A percentile compares a stretch with the other conserved stretches of the same genome.
These are phyloP conservation scores for Mycena rebaudengoi DNA, from an alignment of 768 basidiomycete genomes.

Conservation along the genomic window DNA sequence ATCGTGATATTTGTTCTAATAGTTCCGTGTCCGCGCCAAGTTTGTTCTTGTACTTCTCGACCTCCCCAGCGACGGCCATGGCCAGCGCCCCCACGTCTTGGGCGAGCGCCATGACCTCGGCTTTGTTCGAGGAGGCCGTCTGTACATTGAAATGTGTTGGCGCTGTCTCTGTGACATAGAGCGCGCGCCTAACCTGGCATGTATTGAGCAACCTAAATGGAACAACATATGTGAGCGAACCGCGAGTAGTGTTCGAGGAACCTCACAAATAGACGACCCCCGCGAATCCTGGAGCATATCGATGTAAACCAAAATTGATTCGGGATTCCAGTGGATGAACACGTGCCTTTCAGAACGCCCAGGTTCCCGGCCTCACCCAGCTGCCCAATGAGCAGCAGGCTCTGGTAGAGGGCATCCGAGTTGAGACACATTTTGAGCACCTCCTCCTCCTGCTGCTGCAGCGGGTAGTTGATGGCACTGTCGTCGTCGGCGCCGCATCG, in stretches of 20 bases:
- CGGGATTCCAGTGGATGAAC: neutral
- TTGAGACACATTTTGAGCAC: too few species aligned
- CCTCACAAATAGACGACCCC: too few species aligned
- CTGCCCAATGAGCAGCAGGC: neutral
- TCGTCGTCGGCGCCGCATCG: too few species aligned
- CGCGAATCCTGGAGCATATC: conserved; percentile 1
- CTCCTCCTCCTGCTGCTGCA: too few species aligned
- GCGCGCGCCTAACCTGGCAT: neutral
- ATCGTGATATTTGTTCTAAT: neutral
- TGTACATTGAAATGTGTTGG: too few species aligned
- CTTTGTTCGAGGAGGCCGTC: conserved; percentile 7
- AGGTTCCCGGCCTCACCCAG: neutral
- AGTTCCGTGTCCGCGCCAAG: neutral
- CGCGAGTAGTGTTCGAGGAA: too few species aligned
- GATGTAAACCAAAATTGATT: neutral
- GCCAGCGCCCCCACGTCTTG: neutral
- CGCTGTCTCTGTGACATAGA: too few species aligned
- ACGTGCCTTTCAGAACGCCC: conserved; percentile 10
- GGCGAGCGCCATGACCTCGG: neutral
- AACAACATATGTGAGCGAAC: neutral
- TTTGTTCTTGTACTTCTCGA: conserved; percentile 1
- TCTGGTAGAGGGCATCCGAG: neutral
- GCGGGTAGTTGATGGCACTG: too few species aligned
- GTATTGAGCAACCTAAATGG: conserved; percentile 1
- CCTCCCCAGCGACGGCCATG: neutral